Conservation (phyloP, 148 eudicot genomes). For the Camellia sinensis region DNA sequence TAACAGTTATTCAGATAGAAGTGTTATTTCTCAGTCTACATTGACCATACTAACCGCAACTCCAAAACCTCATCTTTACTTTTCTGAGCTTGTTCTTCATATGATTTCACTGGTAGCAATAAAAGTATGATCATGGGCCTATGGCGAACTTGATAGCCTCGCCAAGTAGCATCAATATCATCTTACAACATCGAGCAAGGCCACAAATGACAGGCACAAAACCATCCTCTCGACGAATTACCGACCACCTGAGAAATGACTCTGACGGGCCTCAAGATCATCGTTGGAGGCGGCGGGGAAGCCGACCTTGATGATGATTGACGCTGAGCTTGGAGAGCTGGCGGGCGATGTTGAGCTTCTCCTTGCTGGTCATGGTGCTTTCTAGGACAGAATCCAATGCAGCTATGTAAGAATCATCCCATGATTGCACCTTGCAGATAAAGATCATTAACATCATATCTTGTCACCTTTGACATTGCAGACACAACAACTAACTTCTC, state of each 20-base stretch:
- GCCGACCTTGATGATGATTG: conserved; percentile 72
- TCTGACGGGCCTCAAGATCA: conserved; percentile 66
- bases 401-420: no score
- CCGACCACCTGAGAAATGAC: conserved; percentile 60
- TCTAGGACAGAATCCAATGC: no score
- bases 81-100: conserved; percentile 72
- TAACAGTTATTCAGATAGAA: no score
- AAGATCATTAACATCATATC: no score
- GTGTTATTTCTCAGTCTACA: no score
- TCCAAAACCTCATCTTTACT: conserved; percentile 67
- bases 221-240: conserved; percentile 31
- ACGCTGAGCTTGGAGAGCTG: conserved; percentile 63
- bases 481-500: no score
- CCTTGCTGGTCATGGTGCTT: conserved; percentile 65
- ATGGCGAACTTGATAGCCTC: conserved; percentile 65
- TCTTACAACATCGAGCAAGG: conserved; percentile 63
- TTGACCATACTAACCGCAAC: no score
- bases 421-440: no score
- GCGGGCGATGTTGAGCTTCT: conserved; percentile 69
- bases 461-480: no score
- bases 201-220: conserved; percentile 80
- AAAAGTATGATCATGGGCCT: conserved; percentile 74
- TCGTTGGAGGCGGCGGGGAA: conserved; percentile 77
- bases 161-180: conserved; percentile 70
- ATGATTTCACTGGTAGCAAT: conserved; percentile 87